Evolutionary conservation across 768 basidiomycete species (phyloP).

Genomic region (Gautieria morchelliformis): DNA sequence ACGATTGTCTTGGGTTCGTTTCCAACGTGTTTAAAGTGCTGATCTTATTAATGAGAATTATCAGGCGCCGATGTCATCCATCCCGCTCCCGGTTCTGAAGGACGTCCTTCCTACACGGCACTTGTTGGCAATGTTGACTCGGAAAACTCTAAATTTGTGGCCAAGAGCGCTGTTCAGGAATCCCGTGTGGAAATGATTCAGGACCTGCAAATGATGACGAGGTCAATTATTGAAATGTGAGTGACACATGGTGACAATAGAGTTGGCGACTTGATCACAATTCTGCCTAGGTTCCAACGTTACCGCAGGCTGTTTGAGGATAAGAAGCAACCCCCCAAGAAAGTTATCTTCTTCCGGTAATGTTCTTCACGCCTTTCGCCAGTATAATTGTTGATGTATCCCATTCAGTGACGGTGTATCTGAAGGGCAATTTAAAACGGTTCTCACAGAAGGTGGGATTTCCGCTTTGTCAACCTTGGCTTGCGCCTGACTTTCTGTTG

Average conservation of each 20-base stretch:
- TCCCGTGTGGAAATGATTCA: slow-evolving; percentile 72
- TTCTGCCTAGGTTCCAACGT: neutral
- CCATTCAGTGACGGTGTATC: slow-evolving; percentile 38
- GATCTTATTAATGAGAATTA: neutral
- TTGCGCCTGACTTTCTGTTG: neutral
- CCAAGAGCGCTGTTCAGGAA: slow-evolving; percentile 52
- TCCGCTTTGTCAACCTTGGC: neutral
- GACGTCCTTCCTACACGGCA: slow-evolving; percentile 72
- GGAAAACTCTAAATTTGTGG: slow-evolving; percentile 60
- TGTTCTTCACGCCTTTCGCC: slow-evolving; percentile 8
- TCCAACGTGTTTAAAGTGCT: slow-evolving; percentile 7
- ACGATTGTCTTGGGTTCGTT: slow-evolving; percentile 66
- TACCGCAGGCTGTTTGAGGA: slow-evolving; percentile 13
- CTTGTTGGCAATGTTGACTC: slow-evolving; percentile 76
- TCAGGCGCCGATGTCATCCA: slow-evolving; percentile 77
- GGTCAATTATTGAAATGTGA: slow-evolving; percentile 26
- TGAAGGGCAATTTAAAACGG: slow-evolving; percentile 41
- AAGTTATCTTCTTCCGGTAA: slow-evolving; percentile 70
- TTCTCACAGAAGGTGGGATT: slow-evolving; percentile 44
- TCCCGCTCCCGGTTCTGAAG: slow-evolving; percentile 70
- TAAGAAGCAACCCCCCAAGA: slow-evolving; percentile 39
- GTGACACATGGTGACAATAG: neutral
- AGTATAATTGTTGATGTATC: neutral
- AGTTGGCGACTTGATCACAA: neutral
- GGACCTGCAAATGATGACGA: slow-evolving; percentile 56